phyloP scores from a whole-genome alignment of 495 filamentous ascomycete species.

The Penicillium lividum region DNA sequence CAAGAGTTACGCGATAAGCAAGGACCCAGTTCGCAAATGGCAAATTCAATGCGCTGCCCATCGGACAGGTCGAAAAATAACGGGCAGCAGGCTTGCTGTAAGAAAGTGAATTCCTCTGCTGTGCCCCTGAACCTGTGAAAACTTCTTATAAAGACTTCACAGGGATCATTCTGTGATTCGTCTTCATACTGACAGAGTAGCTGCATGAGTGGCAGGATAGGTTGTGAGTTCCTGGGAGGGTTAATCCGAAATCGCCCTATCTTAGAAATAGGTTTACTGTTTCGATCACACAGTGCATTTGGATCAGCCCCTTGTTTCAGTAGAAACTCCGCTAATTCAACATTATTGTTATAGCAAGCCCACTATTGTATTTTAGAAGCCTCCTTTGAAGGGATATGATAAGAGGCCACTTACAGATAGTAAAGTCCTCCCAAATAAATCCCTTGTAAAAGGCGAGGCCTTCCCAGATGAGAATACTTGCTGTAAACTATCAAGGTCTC shows the following conservation, averaged over 20 bases:
- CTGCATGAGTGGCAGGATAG: not conserved
- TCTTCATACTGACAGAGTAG: not conserved
- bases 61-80: not conserved
- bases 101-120: not conserved
- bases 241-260: not conserved
- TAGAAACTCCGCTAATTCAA: not conserved
- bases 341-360: not conserved
- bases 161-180: not conserved
- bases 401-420: not conserved
- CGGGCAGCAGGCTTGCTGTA: not conserved
- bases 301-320: not conserved
- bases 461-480: constrained; percentile 2
- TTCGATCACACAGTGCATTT: not conserved
- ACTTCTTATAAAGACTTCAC: not conserved
- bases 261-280: not conserved
- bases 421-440: not conserved
- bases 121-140: not conserved
- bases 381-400: not conserved
- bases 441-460: not conserved
- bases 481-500: not conserved
- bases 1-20: not conserved
- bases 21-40: not conserved
- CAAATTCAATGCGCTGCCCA: not conserved
- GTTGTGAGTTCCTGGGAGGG: not conserved
- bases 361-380: not conserved